A percentile compares a stretch with the other conserved stretches of the same genome.
These are phyloP conservation scores for Talaromyces sp. DNA, from an alignment of 2,329 filamentous ascomycete genomes.

Conservation along the genomic window DNA sequence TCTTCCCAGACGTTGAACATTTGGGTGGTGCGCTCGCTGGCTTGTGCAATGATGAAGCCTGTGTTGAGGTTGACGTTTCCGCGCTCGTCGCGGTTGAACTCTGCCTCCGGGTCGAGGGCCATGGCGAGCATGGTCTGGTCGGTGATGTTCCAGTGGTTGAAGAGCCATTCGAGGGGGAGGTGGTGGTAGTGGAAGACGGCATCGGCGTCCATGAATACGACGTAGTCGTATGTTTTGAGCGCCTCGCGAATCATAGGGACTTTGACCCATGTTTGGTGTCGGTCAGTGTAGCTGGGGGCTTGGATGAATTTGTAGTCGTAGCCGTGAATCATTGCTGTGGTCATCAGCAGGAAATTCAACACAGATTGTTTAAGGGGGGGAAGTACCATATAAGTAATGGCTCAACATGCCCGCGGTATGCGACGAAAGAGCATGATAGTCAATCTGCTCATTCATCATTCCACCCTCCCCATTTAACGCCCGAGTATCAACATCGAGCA, in stretches of 20 bases:
- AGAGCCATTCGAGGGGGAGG: slow-evolving; percentile 18
- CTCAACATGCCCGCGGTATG: slow-evolving; percentile 18
- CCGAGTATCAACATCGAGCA: slow-evolving; percentile 18
- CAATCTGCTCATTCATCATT: slow-evolving; percentile 13
- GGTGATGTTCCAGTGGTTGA: slow-evolving; percentile 17
- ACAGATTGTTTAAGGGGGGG: background rate
- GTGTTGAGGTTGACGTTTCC: slow-evolving; percentile 18
- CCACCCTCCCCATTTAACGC: slow-evolving; percentile 13
- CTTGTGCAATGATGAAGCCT: slow-evolving; percentile 18
- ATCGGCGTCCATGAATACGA: slow-evolving; percentile 19
- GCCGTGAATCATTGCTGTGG: slow-evolving; percentile 14
- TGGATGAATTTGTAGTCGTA: slow-evolving; percentile 18
- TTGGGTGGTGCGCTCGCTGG: slow-evolving; percentile 13
- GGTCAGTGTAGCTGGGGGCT: slow-evolving; percentile 11
- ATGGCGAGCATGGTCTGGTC: slow-evolving; percentile 15
- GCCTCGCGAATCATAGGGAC: slow-evolving; percentile 20
- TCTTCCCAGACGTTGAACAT: slow-evolving; percentile 16
- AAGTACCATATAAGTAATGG: slow-evolving; percentile 17
- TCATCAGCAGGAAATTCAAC: background rate
- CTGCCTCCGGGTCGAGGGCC: slow-evolving; percentile 10
- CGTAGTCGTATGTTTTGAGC: slow-evolving; percentile 17
- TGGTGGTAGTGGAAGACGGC: slow-evolving; percentile 17
- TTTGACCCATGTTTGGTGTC: slow-evolving; percentile 18
- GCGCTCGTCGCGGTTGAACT: slow-evolving; percentile 13
- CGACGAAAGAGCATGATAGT: slow-evolving; percentile 11